These are phyloP conservation scores for Trichomonas vaginalis DNA, from an alignment of 208 protist genomes.

Conservation along the genomic window DNA sequence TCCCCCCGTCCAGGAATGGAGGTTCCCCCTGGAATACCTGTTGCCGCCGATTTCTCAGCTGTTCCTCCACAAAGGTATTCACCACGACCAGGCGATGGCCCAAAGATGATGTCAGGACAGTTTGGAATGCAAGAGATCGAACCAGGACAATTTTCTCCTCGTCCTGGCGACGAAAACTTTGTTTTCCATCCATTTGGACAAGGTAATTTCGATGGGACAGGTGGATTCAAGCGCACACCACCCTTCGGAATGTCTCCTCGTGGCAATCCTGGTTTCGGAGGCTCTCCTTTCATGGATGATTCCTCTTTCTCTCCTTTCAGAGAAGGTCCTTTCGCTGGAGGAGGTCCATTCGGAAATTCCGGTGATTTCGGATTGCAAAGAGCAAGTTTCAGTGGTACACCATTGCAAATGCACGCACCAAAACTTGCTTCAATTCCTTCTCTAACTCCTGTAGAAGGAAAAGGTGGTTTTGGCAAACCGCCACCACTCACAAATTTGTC, in stretches of 20 bases:
- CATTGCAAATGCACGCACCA: not conserved
- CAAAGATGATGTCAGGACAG: not conserved
- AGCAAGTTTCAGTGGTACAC: not conserved
- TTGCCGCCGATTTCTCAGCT: not conserved
- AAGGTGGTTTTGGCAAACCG: not conserved
- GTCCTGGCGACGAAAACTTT: not conserved
- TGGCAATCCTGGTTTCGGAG: not conserved
- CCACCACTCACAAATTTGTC: not conserved
- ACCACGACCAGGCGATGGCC: not conserved
- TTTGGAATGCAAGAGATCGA: not conserved
- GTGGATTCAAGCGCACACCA: not conserved
- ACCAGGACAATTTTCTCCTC: not conserved
- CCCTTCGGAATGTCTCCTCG: not conserved
- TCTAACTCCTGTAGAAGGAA: not conserved
- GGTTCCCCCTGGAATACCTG: not conserved
- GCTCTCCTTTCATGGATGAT: not conserved
- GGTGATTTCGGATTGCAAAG: not conserved
- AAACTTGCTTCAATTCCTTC: not conserved
- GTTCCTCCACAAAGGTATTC: not conserved
- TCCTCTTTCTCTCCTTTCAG: not conserved
- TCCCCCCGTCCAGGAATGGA: not conserved
- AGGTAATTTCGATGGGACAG: not conserved
- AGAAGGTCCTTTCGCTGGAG: not conserved
- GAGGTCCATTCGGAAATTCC: not conserved
- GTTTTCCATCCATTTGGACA: not conserved